These are phyloP conservation scores for Tolypocladium tundrense DNA, from an alignment of 2,329 filamentous ascomycete species.

Conservation along the genomic window DNA sequence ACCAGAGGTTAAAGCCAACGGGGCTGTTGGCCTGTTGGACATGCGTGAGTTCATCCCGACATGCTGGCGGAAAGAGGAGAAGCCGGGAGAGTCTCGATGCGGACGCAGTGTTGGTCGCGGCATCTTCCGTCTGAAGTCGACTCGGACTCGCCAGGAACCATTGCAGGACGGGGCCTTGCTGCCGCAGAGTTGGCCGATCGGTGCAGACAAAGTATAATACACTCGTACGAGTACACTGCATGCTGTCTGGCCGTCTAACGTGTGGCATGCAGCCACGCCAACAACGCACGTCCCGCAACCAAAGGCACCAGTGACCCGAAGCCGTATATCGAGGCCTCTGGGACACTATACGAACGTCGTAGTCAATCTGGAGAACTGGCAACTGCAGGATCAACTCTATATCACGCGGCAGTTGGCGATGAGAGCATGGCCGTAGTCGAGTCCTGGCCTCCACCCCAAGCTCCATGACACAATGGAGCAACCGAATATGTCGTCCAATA, in stretches of 20 bases:
- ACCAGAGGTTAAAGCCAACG: background rate
- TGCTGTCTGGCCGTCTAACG: background rate
- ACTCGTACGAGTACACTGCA: background rate
- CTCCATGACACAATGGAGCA: no score
- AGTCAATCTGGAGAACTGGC: no score
- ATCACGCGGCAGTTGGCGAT: no score
- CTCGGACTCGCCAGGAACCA: background rate
- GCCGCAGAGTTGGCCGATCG: background rate
- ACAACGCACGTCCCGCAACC: no score
- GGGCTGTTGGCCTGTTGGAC: background rate
- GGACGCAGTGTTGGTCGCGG: background rate
- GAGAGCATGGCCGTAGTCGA: no score
- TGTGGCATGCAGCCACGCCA: no score
- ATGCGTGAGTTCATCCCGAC: background rate
- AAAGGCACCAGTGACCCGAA: no score
- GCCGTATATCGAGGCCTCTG: no score
- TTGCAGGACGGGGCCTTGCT: background rate
- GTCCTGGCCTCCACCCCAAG: no score
- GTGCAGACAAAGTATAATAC: background rate
- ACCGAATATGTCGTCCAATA: no score
- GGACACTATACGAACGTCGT: no score
- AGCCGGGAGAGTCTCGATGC: background rate
- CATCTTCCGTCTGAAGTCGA: background rate
- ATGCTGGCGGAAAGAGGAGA: background rate
- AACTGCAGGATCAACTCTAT: no score